These are phyloP conservation scores for Herpotrichia juniperi DNA, from an alignment of 2,329 filamentous ascomycete species.

Conservation along the genomic window DNA sequence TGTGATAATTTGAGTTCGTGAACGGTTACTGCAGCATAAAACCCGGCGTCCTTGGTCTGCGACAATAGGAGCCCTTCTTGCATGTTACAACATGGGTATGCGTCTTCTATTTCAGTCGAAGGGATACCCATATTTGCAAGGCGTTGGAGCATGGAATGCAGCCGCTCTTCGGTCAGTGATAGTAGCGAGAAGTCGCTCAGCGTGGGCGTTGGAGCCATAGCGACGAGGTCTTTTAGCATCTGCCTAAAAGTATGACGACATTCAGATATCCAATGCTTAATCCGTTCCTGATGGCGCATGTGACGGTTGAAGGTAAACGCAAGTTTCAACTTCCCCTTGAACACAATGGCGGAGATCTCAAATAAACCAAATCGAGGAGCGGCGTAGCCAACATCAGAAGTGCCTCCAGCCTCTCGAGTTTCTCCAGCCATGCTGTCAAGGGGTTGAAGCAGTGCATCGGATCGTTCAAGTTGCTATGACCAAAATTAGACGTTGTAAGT, in stretches of 20 bases:
- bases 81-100: conserved; percentile 40
- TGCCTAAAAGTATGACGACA: conserved; percentile 43
- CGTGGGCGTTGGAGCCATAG: conserved; percentile 42
- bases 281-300: conserved; percentile 54
- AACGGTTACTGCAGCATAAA: conserved; percentile 39
- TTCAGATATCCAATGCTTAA: conserved; percentile 51
- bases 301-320: conserved; percentile 58
- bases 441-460: conserved; percentile 51
- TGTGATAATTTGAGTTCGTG: conserved; percentile 29
- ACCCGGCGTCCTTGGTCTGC: conserved; percentile 36
- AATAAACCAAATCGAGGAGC: conserved; percentile 57
- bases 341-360: conserved; percentile 59
- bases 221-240: conserved; percentile 33
- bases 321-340: conserved; percentile 54
- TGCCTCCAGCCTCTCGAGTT: conserved; percentile 51
- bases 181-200: conserved; percentile 54
- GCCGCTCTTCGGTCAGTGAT: conserved; percentile 49
- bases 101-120: conserved; percentile 49
- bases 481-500: conserved; percentile 38
- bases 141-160: conserved; percentile 48
- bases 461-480: conserved; percentile 52
- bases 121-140: conserved; percentile 45
- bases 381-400: conserved; percentile 51
- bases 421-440: conserved; percentile 55
- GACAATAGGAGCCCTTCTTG: conserved; percentile 40